Evolutionary conservation across 2,329 filamentous ascomycete genomes (phyloP), one percentile per base, ranked within the genome.

Genomic region (Orbilia blumenaviensis): DNA sequence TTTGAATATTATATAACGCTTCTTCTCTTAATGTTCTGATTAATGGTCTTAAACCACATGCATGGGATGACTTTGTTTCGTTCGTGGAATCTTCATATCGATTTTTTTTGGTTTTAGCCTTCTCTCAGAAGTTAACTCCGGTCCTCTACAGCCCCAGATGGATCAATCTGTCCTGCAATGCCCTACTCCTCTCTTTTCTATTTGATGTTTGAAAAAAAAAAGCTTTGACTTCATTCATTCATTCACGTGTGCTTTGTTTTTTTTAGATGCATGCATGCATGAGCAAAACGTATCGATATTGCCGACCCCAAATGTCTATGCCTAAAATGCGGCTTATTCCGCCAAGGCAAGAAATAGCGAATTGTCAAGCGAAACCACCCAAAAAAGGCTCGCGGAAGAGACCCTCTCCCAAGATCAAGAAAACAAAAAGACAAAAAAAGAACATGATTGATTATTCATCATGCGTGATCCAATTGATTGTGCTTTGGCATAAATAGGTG

Each of bases 271-370:
- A 29, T 34, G 25, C 48, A 54, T 54, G 27, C 27, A 52, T 44
- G 41, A 7, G 18, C 9, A 10, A 5, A 41, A 14, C 29, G 23
- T 44, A 44, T 23, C 7, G 16, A 18, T 21, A 16, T 41, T 12
- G 16, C 36, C 5, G 5, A 12, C 16, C 5, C 36, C 5, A n/a
- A 14, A 9, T 34, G 27, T 32, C 27, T 54, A 54, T n/a, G 27
- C 27, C 48, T 32, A 9, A 54, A 12, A 54, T 54, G 48, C 48
- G 48, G 48, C 27, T 54, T 54, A 34, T 54, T 54, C 48, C 48
- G 48, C 27, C 8, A n/a, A 34, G 48, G 48, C 25, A 34, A 34
- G 21, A 27, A 27, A 48, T 21, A 25, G 21, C 21, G 44, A 48
- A 48, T 3, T 21, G 21, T 34, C 27, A 54, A 54, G 16, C 48